Conservation (phyloP, 306 rosid species). For the Citrullus amarus region DNA sequence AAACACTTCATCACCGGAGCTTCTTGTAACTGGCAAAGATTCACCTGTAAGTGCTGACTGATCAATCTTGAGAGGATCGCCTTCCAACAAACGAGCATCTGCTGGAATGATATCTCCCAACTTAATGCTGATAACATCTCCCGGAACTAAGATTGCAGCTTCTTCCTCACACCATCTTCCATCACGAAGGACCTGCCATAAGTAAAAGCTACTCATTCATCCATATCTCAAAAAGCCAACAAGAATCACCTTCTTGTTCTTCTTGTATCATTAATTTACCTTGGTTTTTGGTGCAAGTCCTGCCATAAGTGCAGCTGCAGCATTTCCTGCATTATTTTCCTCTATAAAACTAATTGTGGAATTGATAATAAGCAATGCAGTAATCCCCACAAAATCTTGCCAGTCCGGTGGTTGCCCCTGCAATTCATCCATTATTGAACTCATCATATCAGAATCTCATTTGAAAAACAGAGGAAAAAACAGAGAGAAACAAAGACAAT, state of each 20-base stretch:
- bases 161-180: slow-evolving; percentile 84
- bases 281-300: slow-evolving; percentile 93
- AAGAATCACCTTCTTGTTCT: too few species aligned
- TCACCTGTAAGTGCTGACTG: slow-evolving; percentile 91
- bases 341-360: slow-evolving; percentile 85
- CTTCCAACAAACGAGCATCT: slow-evolving; percentile 78
- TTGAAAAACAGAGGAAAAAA: not conserved
- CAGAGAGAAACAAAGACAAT: not conserved
- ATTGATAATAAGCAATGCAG: slow-evolving; percentile 49
- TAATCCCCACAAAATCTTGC: slow-evolving; percentile 75
- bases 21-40: slow-evolving; percentile 51
- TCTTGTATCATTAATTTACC: slow-evolving; percentile 15
- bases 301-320: slow-evolving; percentile 92
- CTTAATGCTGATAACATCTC: slow-evolving; percentile 72
- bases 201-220: too few species aligned
- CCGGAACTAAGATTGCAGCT: slow-evolving; percentile 66
- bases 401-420: slow-evolving; percentile 84
- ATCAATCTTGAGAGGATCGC: slow-evolving; percentile 74
- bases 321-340: slow-evolving; percentile 93
- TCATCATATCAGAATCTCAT: not conserved
- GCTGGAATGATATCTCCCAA: slow-evolving; percentile 84
- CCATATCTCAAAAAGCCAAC: too few species aligned
- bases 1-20: slow-evolving; percentile 60
- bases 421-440: not conserved
- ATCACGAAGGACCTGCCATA: slow-evolving; percentile 57